These are phyloP conservation scores for Pilaira anomala DNA, from an alignment of 192 early-diverging fungal genomes.

Conservation along the genomic window DNA sequence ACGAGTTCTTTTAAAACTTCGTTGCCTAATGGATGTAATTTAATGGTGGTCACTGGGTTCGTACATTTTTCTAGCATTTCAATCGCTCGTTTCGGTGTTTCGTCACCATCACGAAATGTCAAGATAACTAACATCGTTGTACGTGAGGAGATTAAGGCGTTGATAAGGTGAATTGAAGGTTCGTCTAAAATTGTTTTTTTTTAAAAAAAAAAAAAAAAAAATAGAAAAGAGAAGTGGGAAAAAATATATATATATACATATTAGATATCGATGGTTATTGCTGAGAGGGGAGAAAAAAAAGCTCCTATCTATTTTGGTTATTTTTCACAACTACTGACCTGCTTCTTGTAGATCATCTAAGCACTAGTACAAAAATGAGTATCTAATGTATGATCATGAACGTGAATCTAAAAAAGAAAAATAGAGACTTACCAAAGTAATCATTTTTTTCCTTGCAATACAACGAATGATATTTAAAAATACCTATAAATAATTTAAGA, in stretches of 20 bases:
- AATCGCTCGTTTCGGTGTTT: not conserved
- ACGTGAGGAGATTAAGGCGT: conserved; percentile 12
- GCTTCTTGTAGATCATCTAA: conserved; percentile 35
- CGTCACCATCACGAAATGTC: conserved; percentile 23
- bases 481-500: conserved; percentile 12
- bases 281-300: too few relatives aligned
- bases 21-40: not conserved
- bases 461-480: conserved; percentile 25
- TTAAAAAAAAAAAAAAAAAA: not conserved
- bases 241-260: conserved; percentile 2
- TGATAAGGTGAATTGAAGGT: conserved; percentile 22
- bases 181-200: conserved; percentile 12
- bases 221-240: not conserved
- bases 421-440: conserved; percentile 21
- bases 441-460: conserved; percentile 24
- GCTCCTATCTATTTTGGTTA: not conserved
- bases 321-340: conserved; percentile 9
- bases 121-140: conserved; percentile 23
- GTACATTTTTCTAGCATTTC: conserved; percentile 6
- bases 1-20: conserved; percentile 13
- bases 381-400: not conserved
- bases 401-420: too few relatives aligned
- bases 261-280: too few relatives aligned
- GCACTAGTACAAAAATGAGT: conserved; percentile 5
- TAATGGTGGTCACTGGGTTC: not conserved